phyloP scores from a whole-genome alignment of 192 early-diverging fungal genomes.

The Oehlia diaphana region DNA sequence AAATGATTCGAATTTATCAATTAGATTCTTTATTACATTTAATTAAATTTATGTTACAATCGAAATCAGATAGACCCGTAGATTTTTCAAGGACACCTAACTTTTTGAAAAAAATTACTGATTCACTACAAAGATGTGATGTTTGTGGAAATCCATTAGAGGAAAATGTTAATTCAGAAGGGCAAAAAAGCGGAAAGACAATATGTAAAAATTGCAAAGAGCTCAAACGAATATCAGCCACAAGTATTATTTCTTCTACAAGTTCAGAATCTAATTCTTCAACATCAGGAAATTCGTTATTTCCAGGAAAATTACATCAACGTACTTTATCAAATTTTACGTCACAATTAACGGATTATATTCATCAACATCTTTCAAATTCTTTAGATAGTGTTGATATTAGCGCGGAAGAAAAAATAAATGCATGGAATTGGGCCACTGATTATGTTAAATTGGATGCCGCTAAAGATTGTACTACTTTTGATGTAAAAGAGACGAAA shows the following conservation, averaged over 20 bases:
- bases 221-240: neutral
- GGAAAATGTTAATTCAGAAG: neutral
- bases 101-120: constrained; percentile 17
- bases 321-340: neutral
- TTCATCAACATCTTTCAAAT: constrained; percentile 10
- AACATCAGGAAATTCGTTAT: neutral
- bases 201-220: constrained; percentile 1
- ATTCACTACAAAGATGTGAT: constrained; percentile 1
- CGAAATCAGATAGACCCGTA: neutral
- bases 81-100: constrained; percentile 12
- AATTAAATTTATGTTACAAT: constrained; percentile 7
- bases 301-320: constrained; percentile 2
- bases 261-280: neutral
- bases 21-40: constrained; percentile 15
- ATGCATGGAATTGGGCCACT: neutral
- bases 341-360: neutral
- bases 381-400: neutral
- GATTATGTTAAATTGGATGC: constrained; percentile 5
- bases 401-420: neutral
- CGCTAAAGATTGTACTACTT: constrained; percentile 5
- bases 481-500: constrained; percentile 5
- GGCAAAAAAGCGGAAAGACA: neutral
- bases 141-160: neutral
- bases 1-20: constrained; percentile 8
- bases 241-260: neutral